These are phyloP conservation scores for Eremothecium cymbalariae DNA, from an alignment of 1,139 yeast species.

Conservation along the genomic window DNA sequence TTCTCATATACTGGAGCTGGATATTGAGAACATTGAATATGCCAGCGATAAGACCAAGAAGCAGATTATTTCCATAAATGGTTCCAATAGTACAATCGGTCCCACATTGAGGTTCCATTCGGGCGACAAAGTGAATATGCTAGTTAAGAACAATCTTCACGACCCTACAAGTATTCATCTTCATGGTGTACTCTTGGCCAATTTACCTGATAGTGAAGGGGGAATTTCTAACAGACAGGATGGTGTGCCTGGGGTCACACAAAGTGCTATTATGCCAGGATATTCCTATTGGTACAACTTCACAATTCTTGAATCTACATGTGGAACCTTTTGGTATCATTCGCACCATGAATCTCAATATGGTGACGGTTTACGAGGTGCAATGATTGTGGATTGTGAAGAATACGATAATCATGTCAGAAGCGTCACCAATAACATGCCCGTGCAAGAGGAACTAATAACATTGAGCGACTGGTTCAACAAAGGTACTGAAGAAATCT, in stretches of 20 bases:
- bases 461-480: slow-evolving; percentile 54
- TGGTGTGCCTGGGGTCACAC: slow-evolving; percentile 42
- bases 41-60: slow-evolving; percentile 14
- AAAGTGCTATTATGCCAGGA: slow-evolving; percentile 36
- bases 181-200: slow-evolving; percentile 39
- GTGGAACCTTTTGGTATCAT: slow-evolving; percentile 47
- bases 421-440: slow-evolving; percentile 26
- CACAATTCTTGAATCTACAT: slow-evolving; percentile 35
- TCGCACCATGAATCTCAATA: slow-evolving; percentile 43
- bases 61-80: slow-evolving; percentile 24
- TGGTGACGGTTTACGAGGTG: slow-evolving; percentile 44
- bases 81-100: slow-evolving; percentile 16
- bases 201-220: slow-evolving; percentile 20
- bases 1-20: slow-evolving; percentile 13
- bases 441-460: slow-evolving; percentile 41
- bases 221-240: slow-evolving; percentile 14
- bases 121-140: slow-evolving; percentile 21
- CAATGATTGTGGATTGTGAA: slow-evolving; percentile 39
- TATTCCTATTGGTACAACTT: slow-evolving; percentile 35
- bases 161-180: slow-evolving; percentile 38
- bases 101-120: slow-evolving; percentile 19
- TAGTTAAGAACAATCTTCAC: slow-evolving; percentile 17
- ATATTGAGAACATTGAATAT: slow-evolving; percentile 11
- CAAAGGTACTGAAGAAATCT: slow-evolving; percentile 57
- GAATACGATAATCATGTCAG: slow-evolving; percentile 39